These are phyloP conservation scores for Phytophthora sp. DNA, from an alignment of 352 stramenopile genomes.

Conservation along the genomic window DNA sequence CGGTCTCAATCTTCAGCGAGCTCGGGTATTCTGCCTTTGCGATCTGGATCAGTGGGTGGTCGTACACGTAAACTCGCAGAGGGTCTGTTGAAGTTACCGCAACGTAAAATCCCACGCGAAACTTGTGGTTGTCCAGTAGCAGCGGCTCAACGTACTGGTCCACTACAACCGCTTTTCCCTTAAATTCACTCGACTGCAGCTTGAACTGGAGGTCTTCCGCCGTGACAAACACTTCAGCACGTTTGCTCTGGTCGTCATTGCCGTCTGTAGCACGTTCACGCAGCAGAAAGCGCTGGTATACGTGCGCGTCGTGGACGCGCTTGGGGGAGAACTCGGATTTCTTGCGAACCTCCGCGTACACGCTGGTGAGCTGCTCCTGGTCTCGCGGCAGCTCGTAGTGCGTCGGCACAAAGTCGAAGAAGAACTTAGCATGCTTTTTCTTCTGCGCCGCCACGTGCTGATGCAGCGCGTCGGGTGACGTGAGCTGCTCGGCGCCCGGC, in stretches of 20 bases:
- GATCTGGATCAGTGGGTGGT: conserved; percentile 76
- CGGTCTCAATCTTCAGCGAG: conserved; percentile 40
- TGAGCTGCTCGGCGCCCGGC: conserved; percentile 59
- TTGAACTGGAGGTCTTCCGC: conserved; percentile 54
- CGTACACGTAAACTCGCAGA: conserved; percentile 85
- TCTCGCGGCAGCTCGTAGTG: conserved; percentile 74
- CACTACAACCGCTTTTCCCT: conserved; percentile 64
- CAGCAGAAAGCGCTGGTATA: conserved; percentile 73
- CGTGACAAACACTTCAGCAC: conserved; percentile 44
- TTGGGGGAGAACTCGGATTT: conserved; percentile 62
- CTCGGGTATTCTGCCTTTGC: conserved; percentile 68
- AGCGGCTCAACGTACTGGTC: conserved; percentile 85
- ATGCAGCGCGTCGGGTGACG: conserved; percentile 45
- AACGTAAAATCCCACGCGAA: conserved; percentile 89
- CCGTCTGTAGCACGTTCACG: conserved; percentile 41
- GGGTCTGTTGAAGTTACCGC: conserved; percentile 83
- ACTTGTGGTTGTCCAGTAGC: conserved; percentile 89
- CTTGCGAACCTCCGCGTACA: conserved; percentile 55
- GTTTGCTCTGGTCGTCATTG: conserved; percentile 35
- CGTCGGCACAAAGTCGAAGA: conserved; percentile 69
- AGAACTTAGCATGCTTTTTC: conserved; percentile 62
- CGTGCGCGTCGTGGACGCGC: conserved; percentile 47
- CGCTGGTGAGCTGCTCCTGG: conserved; percentile 42
- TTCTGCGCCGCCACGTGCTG: conserved; percentile 54
- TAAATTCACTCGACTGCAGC: conserved; percentile 50